These are phyloP conservation scores for Fusarium nurragi DNA, from an alignment of 2,329 filamentous ascomycete species.

Conservation along the genomic window DNA sequence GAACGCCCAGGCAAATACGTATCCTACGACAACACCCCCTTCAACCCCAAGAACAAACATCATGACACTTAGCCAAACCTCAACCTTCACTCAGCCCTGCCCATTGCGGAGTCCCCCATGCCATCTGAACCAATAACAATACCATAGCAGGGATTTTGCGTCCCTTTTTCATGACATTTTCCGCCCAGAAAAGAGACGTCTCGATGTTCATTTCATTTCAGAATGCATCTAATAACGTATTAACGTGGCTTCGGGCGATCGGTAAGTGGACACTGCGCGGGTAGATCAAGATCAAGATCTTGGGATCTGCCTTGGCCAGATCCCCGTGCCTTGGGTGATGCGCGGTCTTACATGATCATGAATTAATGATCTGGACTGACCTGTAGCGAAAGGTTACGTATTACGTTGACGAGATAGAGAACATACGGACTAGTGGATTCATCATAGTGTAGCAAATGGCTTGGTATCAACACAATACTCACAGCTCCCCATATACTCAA, in stretches of 20 bases:
- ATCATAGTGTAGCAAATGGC: not conserved
- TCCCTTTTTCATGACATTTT: constrained; percentile 21
- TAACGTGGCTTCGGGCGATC: constrained; percentile 32
- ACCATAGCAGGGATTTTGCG: constrained; percentile 33
- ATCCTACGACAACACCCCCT: constrained; percentile 23
- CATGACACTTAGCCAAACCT: constrained; percentile 34
- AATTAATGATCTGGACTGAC: constrained; percentile 5
- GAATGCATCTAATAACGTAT: constrained; percentile 1
- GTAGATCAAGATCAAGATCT: constrained; percentile 31
- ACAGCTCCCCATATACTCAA: not conserved
- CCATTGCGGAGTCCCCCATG: constrained; percentile 34
- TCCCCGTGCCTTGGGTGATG: constrained; percentile 18
- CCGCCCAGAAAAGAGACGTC: constrained; percentile 7
- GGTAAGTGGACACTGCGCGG: constrained; percentile 36
- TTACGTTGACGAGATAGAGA: not conserved
- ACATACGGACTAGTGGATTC: not conserved
- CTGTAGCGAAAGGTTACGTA: not conserved
- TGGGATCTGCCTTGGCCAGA: constrained; percentile 31
- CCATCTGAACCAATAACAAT: constrained; percentile 32
- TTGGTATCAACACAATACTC: not conserved
- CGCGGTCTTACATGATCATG: constrained; percentile 20
- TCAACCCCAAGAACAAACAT: constrained; percentile 33
- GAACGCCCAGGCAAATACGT: constrained; percentile 5
- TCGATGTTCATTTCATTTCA: constrained; percentile 9
- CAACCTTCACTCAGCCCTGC: constrained; percentile 36